Evolutionary conservation across 495 filamentous ascomycete genomes (phyloP), one percentile per base, ranked within the genome.

Genomic region (Lophiotrema nucula): DNA sequence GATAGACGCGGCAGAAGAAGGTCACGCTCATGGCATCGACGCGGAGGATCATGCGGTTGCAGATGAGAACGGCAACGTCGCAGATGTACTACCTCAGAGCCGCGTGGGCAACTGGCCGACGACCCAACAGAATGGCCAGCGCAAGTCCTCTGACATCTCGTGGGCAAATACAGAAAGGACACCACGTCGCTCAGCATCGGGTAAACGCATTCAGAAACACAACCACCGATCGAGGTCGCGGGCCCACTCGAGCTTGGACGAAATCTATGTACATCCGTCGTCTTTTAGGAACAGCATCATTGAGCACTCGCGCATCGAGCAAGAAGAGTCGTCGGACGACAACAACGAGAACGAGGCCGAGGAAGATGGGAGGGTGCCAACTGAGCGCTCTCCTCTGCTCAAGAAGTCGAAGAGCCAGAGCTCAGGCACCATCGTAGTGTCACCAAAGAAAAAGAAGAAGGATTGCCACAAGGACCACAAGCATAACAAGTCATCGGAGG

Each of bases 261-360:
- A 92, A 56, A 87, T 96, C 55, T 83, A 84, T 60, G 87, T 92
- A 28, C 87, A 96, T 67, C 93, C 93, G n/a, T 85, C 88, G 12
- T 90, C 86, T 58, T 89, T 96, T 71, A 77, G 93, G 66, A 89
- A 95, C 64, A 87, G 92, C 4, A 93, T 98, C 56, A 92, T 97
- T 56, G 86, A 83, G 3, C 88, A 88, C 1, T 85, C 84, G 64
- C 75, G 81, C 44, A 70, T 80, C 28, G 77, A 76, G 48, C 69
- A 77, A 25, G 71, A 45, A 64, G 72, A 74, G 6, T 77, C 81
- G 22, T 81, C 78, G 5, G 79, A 76, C 13, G 77, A 81, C 0
- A 76, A 77, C 4, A 81, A 83, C 33, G 75, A 69, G 21, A 77
- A 73, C 16, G 69, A 65, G 1, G 80, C 75, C 33, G 79, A 79